Conservation (phyloP, 768 basidiomycete species). For the Tubosaeta brunneosetosa region DNA sequence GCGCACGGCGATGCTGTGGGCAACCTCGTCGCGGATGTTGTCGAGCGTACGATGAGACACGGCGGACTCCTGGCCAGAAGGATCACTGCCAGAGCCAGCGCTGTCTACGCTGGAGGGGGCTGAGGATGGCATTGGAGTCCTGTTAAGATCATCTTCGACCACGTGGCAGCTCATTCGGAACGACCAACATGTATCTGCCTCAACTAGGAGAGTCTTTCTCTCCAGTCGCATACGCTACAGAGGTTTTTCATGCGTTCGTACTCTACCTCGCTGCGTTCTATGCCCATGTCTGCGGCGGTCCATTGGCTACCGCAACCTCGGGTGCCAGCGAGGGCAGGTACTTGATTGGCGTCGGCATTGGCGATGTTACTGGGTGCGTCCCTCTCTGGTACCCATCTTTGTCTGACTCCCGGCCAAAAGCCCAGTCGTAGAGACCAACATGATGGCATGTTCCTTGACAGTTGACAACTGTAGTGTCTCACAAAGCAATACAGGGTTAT, state of each 20-base stretch:
- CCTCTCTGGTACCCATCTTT: background rate
- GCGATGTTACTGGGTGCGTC: constrained; percentile 67
- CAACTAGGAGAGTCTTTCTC: constrained; percentile 11
- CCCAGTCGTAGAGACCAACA: constrained; percentile 77
- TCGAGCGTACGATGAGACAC: constrained; percentile 44
- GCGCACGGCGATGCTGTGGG: constrained; percentile 51
- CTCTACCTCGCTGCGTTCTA: constrained; percentile 45
- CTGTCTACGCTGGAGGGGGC: constrained; percentile 23
- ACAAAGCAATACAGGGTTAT: constrained; percentile 48
- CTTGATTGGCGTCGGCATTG: constrained; percentile 37
- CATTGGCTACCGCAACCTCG: constrained; percentile 17
- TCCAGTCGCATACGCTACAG: constrained; percentile 25
- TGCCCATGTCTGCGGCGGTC: constrained; percentile 28
- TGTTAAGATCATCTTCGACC: too few species aligned
- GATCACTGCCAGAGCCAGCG: constrained; percentile 1
- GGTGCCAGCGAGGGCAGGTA: constrained; percentile 16
- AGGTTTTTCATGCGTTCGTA: constrained; percentile 36
- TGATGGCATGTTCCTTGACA: constrained; percentile 51
- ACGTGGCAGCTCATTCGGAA: too few species aligned
- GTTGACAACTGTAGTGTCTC: background rate
- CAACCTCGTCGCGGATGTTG: constrained; percentile 56
- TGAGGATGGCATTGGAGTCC: constrained; percentile 19
- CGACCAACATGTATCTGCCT: constrained; percentile 17
- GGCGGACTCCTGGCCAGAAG: constrained; percentile 1
- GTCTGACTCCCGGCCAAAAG: constrained; percentile 28